Conservation (phyloP, 805 yeast species). For the Yarrowia sp. region DNA sequence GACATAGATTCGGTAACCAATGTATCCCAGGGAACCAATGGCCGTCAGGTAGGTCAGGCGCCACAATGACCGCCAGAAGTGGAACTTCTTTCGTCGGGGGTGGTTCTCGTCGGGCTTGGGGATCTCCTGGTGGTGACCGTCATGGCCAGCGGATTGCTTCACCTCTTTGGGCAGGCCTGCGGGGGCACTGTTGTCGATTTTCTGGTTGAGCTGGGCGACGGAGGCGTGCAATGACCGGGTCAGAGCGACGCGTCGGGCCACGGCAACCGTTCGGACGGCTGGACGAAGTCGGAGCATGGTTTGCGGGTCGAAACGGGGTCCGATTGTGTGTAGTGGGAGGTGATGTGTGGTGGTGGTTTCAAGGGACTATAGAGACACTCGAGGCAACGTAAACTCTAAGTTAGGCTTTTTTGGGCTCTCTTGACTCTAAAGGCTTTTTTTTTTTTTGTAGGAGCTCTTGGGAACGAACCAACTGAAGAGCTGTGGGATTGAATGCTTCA, state of each 20-base stretch:
- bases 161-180: slow-evolving; percentile 27
- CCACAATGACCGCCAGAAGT: slow-evolving; percentile 54
- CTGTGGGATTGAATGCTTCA: no score
- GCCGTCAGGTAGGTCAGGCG: slow-evolving; percentile 59
- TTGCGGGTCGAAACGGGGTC: slow-evolving; percentile 5
- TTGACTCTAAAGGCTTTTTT: slow-evolving; percentile 11
- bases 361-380: slow-evolving; percentile 6
- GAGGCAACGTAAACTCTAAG: slow-evolving; percentile 30
- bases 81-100: slow-evolving; percentile 41
- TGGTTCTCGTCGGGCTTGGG: slow-evolving; percentile 29
- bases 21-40: slow-evolving; percentile 61
- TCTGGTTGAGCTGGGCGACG: slow-evolving; percentile 9
- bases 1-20: slow-evolving; percentile 60
- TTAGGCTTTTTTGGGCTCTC: slow-evolving; percentile 26
- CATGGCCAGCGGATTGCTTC: slow-evolving; percentile 28
- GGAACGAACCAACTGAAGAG: no score
- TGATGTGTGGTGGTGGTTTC: background rate
- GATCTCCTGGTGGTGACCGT: slow-evolving; percentile 17
- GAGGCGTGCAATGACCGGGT: slow-evolving; percentile 25
- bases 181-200: slow-evolving; percentile 17
- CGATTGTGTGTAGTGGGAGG: slow-evolving; percentile 21
- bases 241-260: slow-evolving; percentile 26
- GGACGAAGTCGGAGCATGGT: slow-evolving; percentile 36
- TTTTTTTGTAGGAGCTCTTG: background rate
- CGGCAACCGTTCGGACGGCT: slow-evolving; percentile 29